A percentile compares a stretch with the other conserved stretches of the same genome.
Evolutionary conservation across 75 land plant genomes (phyloP).

Genomic region (Pinus albicaulis): DNA sequence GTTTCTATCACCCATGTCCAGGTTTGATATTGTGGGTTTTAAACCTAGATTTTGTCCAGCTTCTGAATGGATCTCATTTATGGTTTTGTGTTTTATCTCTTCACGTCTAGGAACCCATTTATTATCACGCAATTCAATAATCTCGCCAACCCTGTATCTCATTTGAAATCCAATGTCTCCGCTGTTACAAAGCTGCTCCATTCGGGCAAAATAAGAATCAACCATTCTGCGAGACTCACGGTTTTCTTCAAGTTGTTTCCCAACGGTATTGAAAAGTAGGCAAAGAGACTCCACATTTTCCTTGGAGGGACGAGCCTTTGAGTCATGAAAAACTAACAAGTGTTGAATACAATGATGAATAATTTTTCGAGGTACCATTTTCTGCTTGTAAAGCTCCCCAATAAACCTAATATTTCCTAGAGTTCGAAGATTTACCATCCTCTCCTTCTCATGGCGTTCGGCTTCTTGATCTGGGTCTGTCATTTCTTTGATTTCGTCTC

Average conservation of each 20-base stretch:
- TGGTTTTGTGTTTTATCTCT: slow-evolving; percentile 73
- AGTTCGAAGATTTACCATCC: slow-evolving; percentile 69
- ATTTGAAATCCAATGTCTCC: slow-evolving; percentile 56
- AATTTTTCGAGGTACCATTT: slow-evolving; percentile 72
- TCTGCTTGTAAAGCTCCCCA: slow-evolving; percentile 89
- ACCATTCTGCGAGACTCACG: slow-evolving; percentile 44
- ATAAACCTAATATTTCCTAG: slow-evolving; percentile 86
- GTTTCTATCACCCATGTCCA: slow-evolving; percentile 12
- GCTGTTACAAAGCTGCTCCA: slow-evolving; percentile 60
- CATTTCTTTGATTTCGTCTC: slow-evolving; percentile 64
- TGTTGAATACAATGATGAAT: slow-evolving; percentile 84
- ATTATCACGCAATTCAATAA: slow-evolving; percentile 73
- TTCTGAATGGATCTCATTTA: slow-evolving; percentile 78
- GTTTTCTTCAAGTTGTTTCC: slow-evolving; percentile 83
- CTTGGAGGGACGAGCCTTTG: slow-evolving; percentile 61
- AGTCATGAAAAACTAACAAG: slow-evolving; percentile 61
- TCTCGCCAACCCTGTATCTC: slow-evolving; percentile 73
- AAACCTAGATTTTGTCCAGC: slow-evolving; percentile 79
- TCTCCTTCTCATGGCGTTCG: slow-evolving; percentile 79
- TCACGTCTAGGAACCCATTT: slow-evolving; percentile 88
- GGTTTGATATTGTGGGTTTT: slow-evolving; percentile 50
- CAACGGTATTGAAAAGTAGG: slow-evolving; percentile 72
- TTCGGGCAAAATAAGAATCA: slow-evolving; percentile 56
- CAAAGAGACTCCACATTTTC: slow-evolving; percentile 93
- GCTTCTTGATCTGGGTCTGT: slow-evolving; percentile 65